Evolutionary conservation across 2,329 filamentous ascomycete genomes (phyloP), one percentile per base, ranked within the genome.

Genomic region (Lecanicillium sp.): DNA sequence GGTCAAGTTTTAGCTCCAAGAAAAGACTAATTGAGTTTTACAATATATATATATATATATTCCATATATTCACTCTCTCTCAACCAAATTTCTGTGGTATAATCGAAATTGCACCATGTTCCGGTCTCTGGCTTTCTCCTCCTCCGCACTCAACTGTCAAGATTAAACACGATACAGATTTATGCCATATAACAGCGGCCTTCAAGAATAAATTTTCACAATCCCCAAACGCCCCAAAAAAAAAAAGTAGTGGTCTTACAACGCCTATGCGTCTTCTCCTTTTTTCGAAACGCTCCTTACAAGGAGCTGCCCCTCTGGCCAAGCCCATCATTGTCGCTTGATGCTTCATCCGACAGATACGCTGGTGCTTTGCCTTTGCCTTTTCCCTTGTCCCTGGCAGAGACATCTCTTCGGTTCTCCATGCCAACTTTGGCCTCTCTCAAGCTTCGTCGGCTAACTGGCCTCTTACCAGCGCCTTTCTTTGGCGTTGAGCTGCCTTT

Each of bases 381-480:
- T 25, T 25, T 25, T 37, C 64, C 64, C 48, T 72, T 75, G 2
- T 65, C 70, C 48, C 75, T 75, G 22, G 22, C 63, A 51, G 67
- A 69, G 9, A 33, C 43, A 29, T 51, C 55, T 35, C 51, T 55
- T 44, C 53, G 57, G 34, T 39, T 25, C 12, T 36, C 18, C 14
- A 48, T 14, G 1, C 52, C 50, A n/a, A 53, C 45, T 43, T 58
- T 62, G 28, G 55, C 51, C 37, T 69, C 67, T 48, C 58, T 64
- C 38, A 61, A 57, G 46, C 67, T 70, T 43, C 58, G 56, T 22
- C 64, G 58, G 43, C 63, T 70, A 18, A 45, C 53, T 44, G 14
- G 51, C 33, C 16, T 45, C 46, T 38, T 50, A 55, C 42, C 45
- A 51, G 52, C 20, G 51, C 49, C 48, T 40, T 51, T 58, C 42